A percentile compares a stretch with the other conserved stretches of the same genome.
Conservation (phyloP, 1,139 yeast genomes). For the Scheffersomyces titani region DNA sequence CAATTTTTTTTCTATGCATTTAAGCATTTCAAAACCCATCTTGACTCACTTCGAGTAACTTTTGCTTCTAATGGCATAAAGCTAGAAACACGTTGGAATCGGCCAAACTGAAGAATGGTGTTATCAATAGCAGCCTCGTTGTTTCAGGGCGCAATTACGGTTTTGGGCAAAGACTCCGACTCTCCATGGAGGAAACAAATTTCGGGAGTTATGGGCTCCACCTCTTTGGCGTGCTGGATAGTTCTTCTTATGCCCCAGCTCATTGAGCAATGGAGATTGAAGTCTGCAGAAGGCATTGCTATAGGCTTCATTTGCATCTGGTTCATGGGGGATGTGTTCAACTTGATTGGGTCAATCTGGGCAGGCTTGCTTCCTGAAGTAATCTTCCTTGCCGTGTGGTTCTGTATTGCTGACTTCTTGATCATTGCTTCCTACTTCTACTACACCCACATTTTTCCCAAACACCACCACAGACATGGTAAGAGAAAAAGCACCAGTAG, state of each 20-base stretch:
- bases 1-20: background rate
- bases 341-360: slow-evolving; percentile 70
- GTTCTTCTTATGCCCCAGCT: slow-evolving; percentile 79
- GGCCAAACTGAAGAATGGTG: background rate
- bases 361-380: slow-evolving; percentile 74
- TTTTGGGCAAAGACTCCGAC: slow-evolving; percentile 5
- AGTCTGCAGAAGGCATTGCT: slow-evolving; percentile 79
- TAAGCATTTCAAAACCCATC: background rate
- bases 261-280: slow-evolving; percentile 77
- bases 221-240: slow-evolving; percentile 75
- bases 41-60: background rate
- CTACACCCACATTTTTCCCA: slow-evolving; percentile 47
- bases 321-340: slow-evolving; percentile 73
- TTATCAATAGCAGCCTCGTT: background rate
- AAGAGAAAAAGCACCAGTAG: slow-evolving; percentile 4
- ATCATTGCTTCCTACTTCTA: slow-evolving; percentile 65
- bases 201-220: slow-evolving; percentile 70
- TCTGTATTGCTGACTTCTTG: slow-evolving; percentile 66
- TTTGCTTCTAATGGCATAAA: background rate
- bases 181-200: slow-evolving; percentile 36
- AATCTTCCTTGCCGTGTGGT: slow-evolving; percentile 70
- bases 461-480: slow-evolving; percentile 23
- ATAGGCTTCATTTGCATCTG: slow-evolving; percentile 68
- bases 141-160: background rate
- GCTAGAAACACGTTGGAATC: background rate